Evolutionary conservation across 768 basidiomycete species (phyloP), one percentile per base, ranked within the genome.

Genomic region (Amanita subjunquillea): DNA sequence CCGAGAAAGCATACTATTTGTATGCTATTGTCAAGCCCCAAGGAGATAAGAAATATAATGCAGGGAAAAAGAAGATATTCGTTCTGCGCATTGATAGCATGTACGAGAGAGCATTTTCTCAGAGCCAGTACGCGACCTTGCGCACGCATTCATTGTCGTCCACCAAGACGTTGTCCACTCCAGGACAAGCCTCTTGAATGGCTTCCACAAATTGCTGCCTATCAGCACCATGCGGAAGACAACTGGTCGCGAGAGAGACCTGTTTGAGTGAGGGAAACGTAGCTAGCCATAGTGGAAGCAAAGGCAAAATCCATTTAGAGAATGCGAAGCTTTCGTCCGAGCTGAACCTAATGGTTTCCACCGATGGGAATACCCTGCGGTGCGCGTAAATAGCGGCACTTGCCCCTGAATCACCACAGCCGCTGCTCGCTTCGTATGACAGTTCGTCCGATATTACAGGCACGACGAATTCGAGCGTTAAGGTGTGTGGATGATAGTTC

Each of bases 291-390:
- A 41, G 48, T 27, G 59, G 54, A 20, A 63, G 36, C 46, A 36
- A 32, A 7, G 60, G 59, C 8, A 56, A 37, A 10, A 58, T 58
- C 62, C 62, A 60, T 39, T 48, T 54, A 15, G 30, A 56, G 47
- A 63, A 63, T 27, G 55, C 53, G 50, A 60, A 62, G 38, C 41
- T 39, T 2, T 57, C 59, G 37, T 63, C 62, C 1, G 62, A 55
- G 48, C 55, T 51, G 42, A 62, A 58, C 32, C 41, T 34, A 25
- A 63, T 40, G 13, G 34, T 32, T 36, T 54, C 53, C 7, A 54
- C 44, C 36, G 53, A 30, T 20, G 53, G 25, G 29, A 41, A 41
- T 17, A 32, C n/a, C 20, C 23, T n/a, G 25, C 22, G n/a, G 7
- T 37, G 15, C 41, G 51, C 3, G 49, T 29, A 50, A 4, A 7